A percentile compares a stretch with the other conserved stretches of the same genome.
Evolutionary conservation across 2,329 filamentous ascomycete genomes (phyloP).

Genomic region (Apiospora sp.): DNA sequence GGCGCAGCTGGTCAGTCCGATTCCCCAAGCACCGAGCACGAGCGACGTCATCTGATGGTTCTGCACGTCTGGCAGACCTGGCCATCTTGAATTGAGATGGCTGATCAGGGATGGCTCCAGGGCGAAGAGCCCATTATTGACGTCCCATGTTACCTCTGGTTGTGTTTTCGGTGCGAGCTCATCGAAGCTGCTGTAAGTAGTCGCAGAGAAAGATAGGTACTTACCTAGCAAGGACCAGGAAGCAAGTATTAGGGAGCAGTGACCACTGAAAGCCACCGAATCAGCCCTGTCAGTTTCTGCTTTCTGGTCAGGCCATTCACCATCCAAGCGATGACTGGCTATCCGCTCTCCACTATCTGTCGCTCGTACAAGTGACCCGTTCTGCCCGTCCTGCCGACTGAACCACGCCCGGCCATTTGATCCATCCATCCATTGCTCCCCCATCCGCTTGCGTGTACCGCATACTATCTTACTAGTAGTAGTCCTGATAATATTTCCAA

Average conservation of each 20-base stretch:
- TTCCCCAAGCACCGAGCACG: not conserved
- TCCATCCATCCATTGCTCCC: not conserved
- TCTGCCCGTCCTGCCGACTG: conserved; percentile 2
- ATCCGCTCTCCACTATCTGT: not conserved
- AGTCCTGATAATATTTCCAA: not conserved
- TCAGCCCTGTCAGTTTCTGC: not conserved
- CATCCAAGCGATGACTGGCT: not conserved
- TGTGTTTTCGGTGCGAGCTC: too few relatives aligned
- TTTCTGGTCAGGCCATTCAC: not conserved
- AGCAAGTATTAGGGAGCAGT: not conserved
- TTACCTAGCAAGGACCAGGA: not conserved
- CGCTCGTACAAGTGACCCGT: conserved; percentile 3
- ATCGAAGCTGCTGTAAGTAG: too few relatives aligned
- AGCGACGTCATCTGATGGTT: conserved; percentile 12
- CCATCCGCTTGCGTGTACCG: not conserved
- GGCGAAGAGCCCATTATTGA: not conserved
- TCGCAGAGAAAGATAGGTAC: not conserved
- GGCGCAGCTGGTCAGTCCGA: not conserved
- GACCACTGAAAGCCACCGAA: not conserved
- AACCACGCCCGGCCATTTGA: not conserved
- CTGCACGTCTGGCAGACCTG: not conserved
- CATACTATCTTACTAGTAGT: too few relatives aligned
- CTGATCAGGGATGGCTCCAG: not conserved
- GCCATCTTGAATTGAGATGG: not conserved
- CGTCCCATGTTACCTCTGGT: not conserved